Base-by-base conservation (phyloP, 2,329 filamentous ascomycete genomes). In the Venturia asperata region DNA sequence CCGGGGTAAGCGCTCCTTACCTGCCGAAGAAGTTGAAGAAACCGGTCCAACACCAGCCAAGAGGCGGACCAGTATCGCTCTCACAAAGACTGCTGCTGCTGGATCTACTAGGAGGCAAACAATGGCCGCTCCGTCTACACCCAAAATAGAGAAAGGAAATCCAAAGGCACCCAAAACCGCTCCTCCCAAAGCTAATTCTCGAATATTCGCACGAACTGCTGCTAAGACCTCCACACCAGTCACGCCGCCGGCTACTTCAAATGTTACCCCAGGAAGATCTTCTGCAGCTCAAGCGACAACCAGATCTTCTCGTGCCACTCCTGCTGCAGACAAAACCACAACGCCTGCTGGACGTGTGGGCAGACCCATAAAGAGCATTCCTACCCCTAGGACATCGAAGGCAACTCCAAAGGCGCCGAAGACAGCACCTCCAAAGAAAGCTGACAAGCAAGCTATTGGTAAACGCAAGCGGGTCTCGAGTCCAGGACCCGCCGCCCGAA, bases 321-420 rank as follows among this genome's bases (percentile, higher is more conserved):
- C 60, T 61, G 42, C 60, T 61, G 42, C n/a, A 15, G 45, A 39
- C 19, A 61, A 45, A 41, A n/a, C 13, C 10, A 37, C 60, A n/a
- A 27, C 60, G 21, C 60, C 60, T 27, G 60, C 60, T 61, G n/a
- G 13, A 45, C 60, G 37, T 45, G 19, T n/a, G 5, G 37, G 60
- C 39, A 42, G 42, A 42, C 24, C 60, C 17, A 61, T n/a, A 34
- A 27, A 42, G 24, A 45, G 39, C 52, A 34, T 55, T n/a, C 56
- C 49, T 30, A 67, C 56, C 43, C 67, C 61, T 60, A 64, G 60
- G 66, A 65, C 21, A 63, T 52, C 19, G 66, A 68, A 58, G 67
- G 67, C 56, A 70, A 68, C 43, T 67, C 66, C 37, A 67, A 70
- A 67, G 67, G 65, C 55, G 61, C 67, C 65, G 30, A 55, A 67